Evolutionary conservation across 139 green algal genomes (phyloP), one percentile per base, ranked within the genome.

Genomic region (Chlorella sorokiniana): DNA sequence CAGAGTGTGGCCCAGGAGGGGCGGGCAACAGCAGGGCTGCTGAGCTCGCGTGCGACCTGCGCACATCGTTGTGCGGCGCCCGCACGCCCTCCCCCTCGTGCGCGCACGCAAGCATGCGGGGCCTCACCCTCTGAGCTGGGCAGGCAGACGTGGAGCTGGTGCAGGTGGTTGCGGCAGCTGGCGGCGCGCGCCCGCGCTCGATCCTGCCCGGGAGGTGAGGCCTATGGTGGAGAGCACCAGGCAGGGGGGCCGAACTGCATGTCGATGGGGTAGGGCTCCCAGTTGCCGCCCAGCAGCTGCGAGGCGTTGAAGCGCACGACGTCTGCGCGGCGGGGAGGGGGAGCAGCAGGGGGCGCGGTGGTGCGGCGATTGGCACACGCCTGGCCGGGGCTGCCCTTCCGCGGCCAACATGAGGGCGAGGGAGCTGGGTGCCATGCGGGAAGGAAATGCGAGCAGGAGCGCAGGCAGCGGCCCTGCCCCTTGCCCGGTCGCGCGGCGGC

Each of bases 201-300:
- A 83, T 83, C 78, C 77, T 83, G 78, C 78, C 78, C 10, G 78
- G 8, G 65, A 74, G 23, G 48, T 69, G 35, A 83, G 78, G 38
- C 78, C 78, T 69, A 99, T 99, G 5, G 87, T 91, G 20, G 90
- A 96, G 38, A 98, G 59, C 23, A 93, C 91, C 86, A 98, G 94
- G 90, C 95, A 98, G 3, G 97, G 97, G 25, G 96, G 94, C 70
- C 88, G 84, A 99, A 99, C 51, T 91, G 86, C 97, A 99, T 99
- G 83, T 97, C 89, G 64, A 99, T 99, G 23, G 97, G 97, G 89
- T 99, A 99, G 11, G 97, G 97, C 73, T 99, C 93, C 97, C 97
- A 99, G 72, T 90, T 85, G 45, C 96, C 96, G 0, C 82, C 86
- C 59, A 96, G 83, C 38, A 92, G 33, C 45, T 87, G 76, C 5